Conservation (phyloP, 164 flowering plant genomes). For the Chimonanthus salicifolius region DNA sequence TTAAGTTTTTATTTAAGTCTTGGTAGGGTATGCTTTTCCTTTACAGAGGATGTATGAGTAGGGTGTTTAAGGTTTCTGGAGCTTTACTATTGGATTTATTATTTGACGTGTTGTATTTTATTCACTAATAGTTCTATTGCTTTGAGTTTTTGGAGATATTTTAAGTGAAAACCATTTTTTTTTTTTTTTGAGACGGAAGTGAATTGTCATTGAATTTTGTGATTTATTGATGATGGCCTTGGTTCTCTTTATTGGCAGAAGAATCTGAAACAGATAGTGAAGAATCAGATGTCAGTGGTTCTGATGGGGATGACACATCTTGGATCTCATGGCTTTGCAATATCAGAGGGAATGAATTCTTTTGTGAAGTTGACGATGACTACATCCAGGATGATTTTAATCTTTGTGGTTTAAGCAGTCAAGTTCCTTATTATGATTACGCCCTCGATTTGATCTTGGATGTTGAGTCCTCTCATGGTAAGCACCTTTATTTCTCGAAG, state of each 20-base stretch:
- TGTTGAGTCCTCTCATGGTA: slow-evolving; percentile 82
- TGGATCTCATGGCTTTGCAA: slow-evolving; percentile 94
- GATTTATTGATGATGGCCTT: slow-evolving; percentile 8
- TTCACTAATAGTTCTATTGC: neutral
- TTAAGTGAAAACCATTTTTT: too few species aligned
- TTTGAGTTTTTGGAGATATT: neutral
- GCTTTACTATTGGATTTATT: neutral
- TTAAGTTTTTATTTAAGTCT: neutral
- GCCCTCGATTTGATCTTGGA: slow-evolving; percentile 85
- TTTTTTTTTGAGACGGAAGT: neutral
- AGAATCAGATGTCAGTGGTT: slow-evolving; percentile 80
- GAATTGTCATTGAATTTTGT: neutral
- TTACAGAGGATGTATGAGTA: neutral
- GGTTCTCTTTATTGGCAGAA: slow-evolving; percentile 28
- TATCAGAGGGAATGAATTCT: slow-evolving; percentile 78
- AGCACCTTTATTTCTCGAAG: slow-evolving; percentile 2
- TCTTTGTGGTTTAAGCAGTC: slow-evolving; percentile 79
- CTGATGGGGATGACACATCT: slow-evolving; percentile 79
- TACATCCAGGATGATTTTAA: slow-evolving; percentile 90
- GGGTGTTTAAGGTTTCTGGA: neutral
- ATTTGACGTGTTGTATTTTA: neutral
- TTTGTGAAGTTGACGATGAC: slow-evolving; percentile 87
- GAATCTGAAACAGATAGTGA: slow-evolving; percentile 84
- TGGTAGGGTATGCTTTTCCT: neutral
- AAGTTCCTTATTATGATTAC: slow-evolving; percentile 85